Base-by-base conservation (phyloP, 2,329 filamentous ascomycete genomes). In the Verticillium albo-atrum region DNA sequence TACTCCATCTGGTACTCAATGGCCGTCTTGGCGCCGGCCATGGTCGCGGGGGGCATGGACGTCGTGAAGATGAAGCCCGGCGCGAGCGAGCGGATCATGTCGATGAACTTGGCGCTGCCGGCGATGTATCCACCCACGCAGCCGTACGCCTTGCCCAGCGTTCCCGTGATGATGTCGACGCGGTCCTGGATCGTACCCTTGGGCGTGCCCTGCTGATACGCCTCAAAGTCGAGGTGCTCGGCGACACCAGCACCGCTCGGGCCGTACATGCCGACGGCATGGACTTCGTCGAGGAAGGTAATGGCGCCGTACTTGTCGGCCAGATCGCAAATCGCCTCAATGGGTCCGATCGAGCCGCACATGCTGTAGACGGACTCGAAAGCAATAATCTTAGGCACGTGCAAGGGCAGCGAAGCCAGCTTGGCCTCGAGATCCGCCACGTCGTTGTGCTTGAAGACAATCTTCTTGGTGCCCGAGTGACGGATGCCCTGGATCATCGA, bases 401-500 rank as follows among this genome's bases (percentile, higher is more conserved):
- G 84, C 1, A 90, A 78, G 1, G 94, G 92, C 50, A 99, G 83
- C 14, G 92, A 90, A 3, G 93, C 92, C 65, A 99, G 82, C 77
- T 99, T 98, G 56, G 86, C 86, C 79, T 99, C 95, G 17, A 99
- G 81, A 69, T 99, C 95, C 50, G 83, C 87, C n/a, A 98, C 77
- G 69, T 99, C 93, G 70, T 99, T 99, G 79, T 99, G 95, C 79
- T 96, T 96, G 85, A 98, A 99, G 27, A 99, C 94, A 75, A 98
- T 85, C 82, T 99, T 99, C 79, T 91, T 94, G 42, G 95, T 93
- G 53, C 94, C 93, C 10, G 94, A 98, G 76, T 99, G 95, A 52
- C 95, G 91, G 69, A 99, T 99, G 53, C 95, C 95, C 77, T 98
- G 95, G 63, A 99, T 99, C 95, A 99, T 99, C 6, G 94, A 98